Conservation (phyloP, 129 eudicot genomes). For the Chrysanthemum seticuspe region DNA sequence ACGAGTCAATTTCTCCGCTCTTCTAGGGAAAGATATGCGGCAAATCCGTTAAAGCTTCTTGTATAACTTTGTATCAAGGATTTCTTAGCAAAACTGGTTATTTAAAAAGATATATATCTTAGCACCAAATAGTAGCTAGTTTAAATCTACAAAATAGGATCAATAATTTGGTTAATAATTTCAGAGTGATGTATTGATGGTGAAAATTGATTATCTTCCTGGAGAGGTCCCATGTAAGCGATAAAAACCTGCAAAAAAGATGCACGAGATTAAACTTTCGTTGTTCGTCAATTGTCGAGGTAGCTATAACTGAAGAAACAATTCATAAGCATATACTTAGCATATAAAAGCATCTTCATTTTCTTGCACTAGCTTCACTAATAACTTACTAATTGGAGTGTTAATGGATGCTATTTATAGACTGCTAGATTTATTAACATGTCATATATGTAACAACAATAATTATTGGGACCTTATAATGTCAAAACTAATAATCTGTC, state of each 20-base stretch:
- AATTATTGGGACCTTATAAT: too few species aligned
- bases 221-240: conserved; percentile 36
- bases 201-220: conserved; percentile 23
- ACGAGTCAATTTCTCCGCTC: conserved; percentile 41
- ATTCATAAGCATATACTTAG: too few species aligned
- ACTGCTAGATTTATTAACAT: too few species aligned
- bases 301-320: too few species aligned
- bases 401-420: too few species aligned
- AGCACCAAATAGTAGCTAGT: neutral
- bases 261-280: neutral
- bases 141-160: neutral
- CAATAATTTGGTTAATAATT: conserved; percentile 18
- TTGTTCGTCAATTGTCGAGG: conserved; percentile 15
- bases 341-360: conserved; percentile 9
- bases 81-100: conserved; percentile 28
- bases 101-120: neutral
- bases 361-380: too few species aligned
- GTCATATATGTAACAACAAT: too few species aligned
- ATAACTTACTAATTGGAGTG: too few species aligned
- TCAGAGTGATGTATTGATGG: conserved; percentile 24
- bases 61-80: conserved; percentile 39
- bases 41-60: conserved; percentile 55
- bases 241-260: conserved; percentile 22
- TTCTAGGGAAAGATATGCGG: conserved; percentile 44
- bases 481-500: too few species aligned